These are phyloP conservation scores for Phoenix roebelenii DNA, from an alignment of 176 grass and related monocot species.

Conservation along the genomic window DNA sequence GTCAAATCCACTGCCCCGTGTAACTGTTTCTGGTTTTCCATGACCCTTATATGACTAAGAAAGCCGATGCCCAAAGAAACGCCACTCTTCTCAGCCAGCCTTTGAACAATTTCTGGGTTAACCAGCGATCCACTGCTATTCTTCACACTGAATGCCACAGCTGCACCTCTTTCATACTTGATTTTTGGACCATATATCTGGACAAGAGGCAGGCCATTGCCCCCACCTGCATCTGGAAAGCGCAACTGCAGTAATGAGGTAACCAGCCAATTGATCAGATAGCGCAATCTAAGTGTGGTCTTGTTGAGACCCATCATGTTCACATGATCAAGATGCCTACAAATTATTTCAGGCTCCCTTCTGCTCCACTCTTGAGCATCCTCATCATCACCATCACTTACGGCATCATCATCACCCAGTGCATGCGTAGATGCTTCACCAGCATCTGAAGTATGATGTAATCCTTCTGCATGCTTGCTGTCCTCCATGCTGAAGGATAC, in stretches of 20 bases:
- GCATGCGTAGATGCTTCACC: conserved; percentile 74
- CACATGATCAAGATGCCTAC: conserved; percentile 91
- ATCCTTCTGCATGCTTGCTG: conserved; percentile 36
- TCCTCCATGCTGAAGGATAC: conserved; percentile 80
- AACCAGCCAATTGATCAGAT: conserved; percentile 94
- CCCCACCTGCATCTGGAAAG: conserved; percentile 64
- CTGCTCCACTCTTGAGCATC: conserved; percentile 49
- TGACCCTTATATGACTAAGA: conserved; percentile 71
- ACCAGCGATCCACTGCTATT: conserved; percentile 54
- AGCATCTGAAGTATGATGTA: conserved; percentile 47
- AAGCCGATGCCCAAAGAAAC: conserved; percentile 75
- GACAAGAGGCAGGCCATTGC: conserved; percentile 51
- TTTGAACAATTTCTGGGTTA: conserved; percentile 77
- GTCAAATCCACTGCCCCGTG: conserved; percentile 41
- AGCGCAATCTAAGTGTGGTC: conserved; percentile 76
- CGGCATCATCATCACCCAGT: not conserved
- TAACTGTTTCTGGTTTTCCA: conserved; percentile 48
- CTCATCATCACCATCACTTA: conserved; percentile 33
- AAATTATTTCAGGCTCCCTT: conserved; percentile 77
- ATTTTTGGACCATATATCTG: conserved; percentile 96
- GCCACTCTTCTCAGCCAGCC: conserved; percentile 83
- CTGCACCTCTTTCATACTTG: conserved; percentile 95
- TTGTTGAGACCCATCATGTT: conserved; percentile 95
- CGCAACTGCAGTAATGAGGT: conserved; percentile 83
- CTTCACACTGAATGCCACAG: conserved; percentile 93